phyloP scores from a whole-genome alignment of 495 filamentous ascomycete species.

The Hypoxylon perforatum region DNA sequence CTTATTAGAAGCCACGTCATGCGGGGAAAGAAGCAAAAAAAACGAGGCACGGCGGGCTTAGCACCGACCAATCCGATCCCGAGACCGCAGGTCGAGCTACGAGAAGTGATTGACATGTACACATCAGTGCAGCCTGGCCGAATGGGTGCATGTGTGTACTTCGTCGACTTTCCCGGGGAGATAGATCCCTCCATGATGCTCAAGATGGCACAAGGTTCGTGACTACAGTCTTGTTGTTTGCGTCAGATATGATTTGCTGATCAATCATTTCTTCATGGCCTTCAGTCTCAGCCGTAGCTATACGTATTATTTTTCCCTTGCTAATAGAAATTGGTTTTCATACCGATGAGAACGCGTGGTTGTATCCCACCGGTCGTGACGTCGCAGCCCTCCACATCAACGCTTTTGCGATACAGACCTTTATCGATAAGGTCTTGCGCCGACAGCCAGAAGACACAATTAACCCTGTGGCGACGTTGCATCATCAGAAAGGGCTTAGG shows the following conservation, averaged over 20 bases:
- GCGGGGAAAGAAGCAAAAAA: constrained; percentile 1
- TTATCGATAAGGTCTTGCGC: background rate
- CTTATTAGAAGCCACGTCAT: constrained; percentile 1
- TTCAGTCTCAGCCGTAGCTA: background rate
- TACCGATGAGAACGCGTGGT: background rate
- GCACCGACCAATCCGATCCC: background rate
- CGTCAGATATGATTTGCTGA: background rate
- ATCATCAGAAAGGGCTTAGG: constrained; percentile 6
- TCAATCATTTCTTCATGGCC: too few species aligned
- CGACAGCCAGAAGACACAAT: background rate
- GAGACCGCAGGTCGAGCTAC: background rate
- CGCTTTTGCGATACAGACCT: background rate
- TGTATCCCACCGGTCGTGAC: background rate
- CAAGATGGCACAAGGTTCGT: background rate
- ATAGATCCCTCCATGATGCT: background rate
- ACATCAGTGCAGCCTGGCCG: background rate
- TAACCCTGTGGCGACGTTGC: background rate
- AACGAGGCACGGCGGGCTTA: background rate
- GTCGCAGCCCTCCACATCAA: background rate
- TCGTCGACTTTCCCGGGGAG: background rate
- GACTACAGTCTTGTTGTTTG: background rate
- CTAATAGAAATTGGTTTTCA: constrained; percentile 1
- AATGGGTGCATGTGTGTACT: background rate
- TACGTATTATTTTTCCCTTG: background rate
- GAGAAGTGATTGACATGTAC: background rate